Percentiles rank a stretch among this genome's conserved stretches.
Conservation (phyloP, 768 basidiomycete species). For the Naganishia vaughanmartiniae region DNA sequence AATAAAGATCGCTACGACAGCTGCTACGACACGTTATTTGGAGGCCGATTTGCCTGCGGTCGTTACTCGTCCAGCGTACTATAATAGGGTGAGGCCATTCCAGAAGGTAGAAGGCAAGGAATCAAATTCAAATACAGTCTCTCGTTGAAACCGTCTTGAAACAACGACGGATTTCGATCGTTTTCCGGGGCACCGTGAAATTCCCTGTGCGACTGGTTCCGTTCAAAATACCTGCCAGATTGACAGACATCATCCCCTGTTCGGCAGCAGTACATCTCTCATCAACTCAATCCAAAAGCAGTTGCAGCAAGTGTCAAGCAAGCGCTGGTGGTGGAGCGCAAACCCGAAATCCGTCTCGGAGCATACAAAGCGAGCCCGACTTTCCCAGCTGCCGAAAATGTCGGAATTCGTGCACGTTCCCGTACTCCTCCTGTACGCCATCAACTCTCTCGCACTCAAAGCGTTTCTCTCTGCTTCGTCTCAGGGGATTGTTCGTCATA, state of each 20-base stretch:
- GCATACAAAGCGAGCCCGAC: background rate
- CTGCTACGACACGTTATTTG: no score
- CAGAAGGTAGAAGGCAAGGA: no score
- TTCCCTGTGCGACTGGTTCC: background rate
- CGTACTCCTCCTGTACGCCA: conserved; percentile 6
- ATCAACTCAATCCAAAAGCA: background rate
- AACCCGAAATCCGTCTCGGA: background rate
- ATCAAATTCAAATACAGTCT: background rate
- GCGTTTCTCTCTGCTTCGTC: background rate
- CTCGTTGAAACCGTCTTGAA: background rate
- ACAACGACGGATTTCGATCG: background rate
- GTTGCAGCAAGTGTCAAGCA: background rate
- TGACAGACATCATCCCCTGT: no score
- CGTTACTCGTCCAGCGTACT: no score
- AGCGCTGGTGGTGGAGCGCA: background rate
- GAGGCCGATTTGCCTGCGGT: no score
- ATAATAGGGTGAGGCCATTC: no score
- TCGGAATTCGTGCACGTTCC: conserved; percentile 18
- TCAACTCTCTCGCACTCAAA: conserved; percentile 20
- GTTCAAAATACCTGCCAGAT: background rate
- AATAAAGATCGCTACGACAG: no score
- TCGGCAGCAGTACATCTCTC: background rate
- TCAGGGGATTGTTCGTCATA: background rate
- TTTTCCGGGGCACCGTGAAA: background rate
- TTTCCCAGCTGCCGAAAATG: background rate